Conservation (phyloP, 2,329 filamentous ascomycete species). For the Xylaria sp. region DNA sequence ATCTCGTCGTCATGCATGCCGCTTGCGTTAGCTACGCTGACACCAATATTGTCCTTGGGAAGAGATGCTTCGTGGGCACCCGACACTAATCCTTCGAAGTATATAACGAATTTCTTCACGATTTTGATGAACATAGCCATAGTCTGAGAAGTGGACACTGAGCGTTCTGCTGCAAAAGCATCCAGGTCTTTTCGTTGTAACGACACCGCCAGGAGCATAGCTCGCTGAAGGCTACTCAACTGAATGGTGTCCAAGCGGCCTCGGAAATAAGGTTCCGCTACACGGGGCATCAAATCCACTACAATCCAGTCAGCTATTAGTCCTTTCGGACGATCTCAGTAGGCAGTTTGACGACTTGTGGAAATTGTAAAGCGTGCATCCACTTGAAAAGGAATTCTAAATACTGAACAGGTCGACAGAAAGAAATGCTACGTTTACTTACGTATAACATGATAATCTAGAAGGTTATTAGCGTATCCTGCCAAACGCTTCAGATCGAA, state of each 20-base stretch:
- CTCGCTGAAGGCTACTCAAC: slow-evolving; percentile 84
- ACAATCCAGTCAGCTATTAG: slow-evolving; percentile 11
- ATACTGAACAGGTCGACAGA: not conserved
- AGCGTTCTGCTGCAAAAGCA: slow-evolving; percentile 80
- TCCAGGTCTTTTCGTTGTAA: slow-evolving; percentile 91
- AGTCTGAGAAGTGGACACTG: slow-evolving; percentile 79
- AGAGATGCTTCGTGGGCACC: slow-evolving; percentile 76
- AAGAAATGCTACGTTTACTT: slow-evolving; percentile 9
- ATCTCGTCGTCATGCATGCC: slow-evolving; percentile 77
- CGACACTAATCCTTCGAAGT: slow-evolving; percentile 81
- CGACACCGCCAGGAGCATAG: slow-evolving; percentile 89
- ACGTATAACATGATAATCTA: slow-evolving; percentile 94
- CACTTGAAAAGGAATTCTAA: not conserved
- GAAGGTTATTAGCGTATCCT: slow-evolving; percentile 94
- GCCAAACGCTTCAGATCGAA: slow-evolving; percentile 96
- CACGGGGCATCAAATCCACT: slow-evolving; percentile 84
- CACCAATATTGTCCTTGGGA: slow-evolving; percentile 68
- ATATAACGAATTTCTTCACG: slow-evolving; percentile 82
- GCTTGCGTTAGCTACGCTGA: slow-evolving; percentile 68
- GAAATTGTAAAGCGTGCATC: not conserved
- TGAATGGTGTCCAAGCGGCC: slow-evolving; percentile 76
- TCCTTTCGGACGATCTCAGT: not conserved
- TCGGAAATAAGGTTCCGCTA: slow-evolving; percentile 87
- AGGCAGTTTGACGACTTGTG: not conserved
- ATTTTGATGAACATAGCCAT: slow-evolving; percentile 98